Evolutionary conservation across 2,329 filamentous ascomycete species (phyloP).

Genomic region (Trichoderma sp.): DNA sequence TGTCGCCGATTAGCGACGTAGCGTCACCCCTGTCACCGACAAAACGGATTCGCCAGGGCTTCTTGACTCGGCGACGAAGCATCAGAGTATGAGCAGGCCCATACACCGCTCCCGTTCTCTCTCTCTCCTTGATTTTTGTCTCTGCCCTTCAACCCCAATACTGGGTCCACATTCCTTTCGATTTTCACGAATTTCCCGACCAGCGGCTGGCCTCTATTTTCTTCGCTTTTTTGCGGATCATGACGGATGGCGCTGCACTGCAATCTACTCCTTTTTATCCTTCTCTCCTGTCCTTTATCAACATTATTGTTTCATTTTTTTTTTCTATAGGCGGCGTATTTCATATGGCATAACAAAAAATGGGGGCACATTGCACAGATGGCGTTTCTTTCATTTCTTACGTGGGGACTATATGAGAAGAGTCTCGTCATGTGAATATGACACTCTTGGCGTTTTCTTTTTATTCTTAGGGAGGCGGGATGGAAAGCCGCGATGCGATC

Average conservation of each 20-base stretch:
- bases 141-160: not conserved
- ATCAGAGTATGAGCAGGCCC: constrained; percentile 37
- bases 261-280: not conserved
- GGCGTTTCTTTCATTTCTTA: constrained; percentile 13
- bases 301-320: not conserved
- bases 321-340: constrained; percentile 20
- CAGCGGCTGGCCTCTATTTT: constrained; percentile 20
- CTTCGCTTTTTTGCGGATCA: not conserved
- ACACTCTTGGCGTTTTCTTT: constrained; percentile 21
- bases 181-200: constrained; percentile 13
- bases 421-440: constrained; percentile 13
- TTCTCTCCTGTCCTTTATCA: constrained; percentile 5
- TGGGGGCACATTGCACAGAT: constrained; percentile 13
- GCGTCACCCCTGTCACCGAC: constrained; percentile 33
- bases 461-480: constrained; percentile 4
- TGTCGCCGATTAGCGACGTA: constrained; percentile 30
- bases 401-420: constrained; percentile 20
- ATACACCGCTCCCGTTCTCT: constrained; percentile 7
- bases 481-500: constrained; percentile 13
- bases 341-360: constrained; percentile 19
- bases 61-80: constrained; percentile 45
- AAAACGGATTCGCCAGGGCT: constrained; percentile 40
- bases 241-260: constrained; percentile 20
- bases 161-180: constrained; percentile 19
- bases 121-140: not conserved